These are phyloP conservation scores for Fusarium secorum DNA, from an alignment of 2,329 filamentous ascomycete species.

Conservation along the genomic window DNA sequence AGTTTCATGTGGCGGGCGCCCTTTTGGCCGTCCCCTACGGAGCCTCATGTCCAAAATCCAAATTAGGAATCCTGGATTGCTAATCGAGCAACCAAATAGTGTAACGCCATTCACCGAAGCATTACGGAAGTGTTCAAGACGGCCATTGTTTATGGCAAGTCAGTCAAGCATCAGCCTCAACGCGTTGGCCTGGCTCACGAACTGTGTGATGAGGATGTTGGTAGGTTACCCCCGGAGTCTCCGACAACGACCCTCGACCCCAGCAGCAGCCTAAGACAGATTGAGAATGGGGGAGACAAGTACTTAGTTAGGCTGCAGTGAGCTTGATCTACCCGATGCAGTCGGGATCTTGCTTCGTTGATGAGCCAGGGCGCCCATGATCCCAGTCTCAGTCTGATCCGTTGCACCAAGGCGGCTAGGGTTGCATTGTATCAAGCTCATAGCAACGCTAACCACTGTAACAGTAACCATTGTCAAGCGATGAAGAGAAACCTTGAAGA, in stretches of 20 bases:
- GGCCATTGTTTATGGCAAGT: constrained; percentile 96
- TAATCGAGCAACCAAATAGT: constrained; percentile 65
- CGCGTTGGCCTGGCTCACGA: constrained; percentile 91
- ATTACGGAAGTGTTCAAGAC: constrained; percentile 96
- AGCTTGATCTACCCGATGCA: constrained; percentile 33
- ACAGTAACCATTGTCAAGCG: constrained; percentile 70
- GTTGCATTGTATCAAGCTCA: constrained; percentile 14
- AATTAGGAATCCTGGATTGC: constrained; percentile 26
- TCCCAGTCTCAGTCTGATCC: constrained; percentile 23
- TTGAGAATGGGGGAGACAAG: constrained; percentile 10
- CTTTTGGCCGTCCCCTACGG: constrained; percentile 1
- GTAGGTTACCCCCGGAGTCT: constrained; percentile 60
- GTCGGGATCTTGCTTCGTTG: constrained; percentile 35
- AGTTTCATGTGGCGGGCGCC: background rate
- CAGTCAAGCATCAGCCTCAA: constrained; percentile 98
- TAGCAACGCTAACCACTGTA: constrained; percentile 39
- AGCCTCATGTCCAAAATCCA: constrained; percentile 13
- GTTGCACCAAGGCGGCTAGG: constrained; percentile 18
- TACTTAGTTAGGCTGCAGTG: constrained; percentile 21
- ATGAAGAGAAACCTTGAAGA: constrained; percentile 59
- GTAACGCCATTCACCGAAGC: constrained; percentile 94
- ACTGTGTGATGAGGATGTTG: constrained; percentile 95
- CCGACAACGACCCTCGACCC: constrained; percentile 17
- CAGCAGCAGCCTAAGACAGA: constrained; percentile 14
- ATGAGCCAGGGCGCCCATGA: constrained; percentile 17